A percentile compares a stretch with the other conserved stretches of the same genome.
phyloP scores from a whole-genome alignment of 306 rosid genomes.

The Delonix regia region DNA sequence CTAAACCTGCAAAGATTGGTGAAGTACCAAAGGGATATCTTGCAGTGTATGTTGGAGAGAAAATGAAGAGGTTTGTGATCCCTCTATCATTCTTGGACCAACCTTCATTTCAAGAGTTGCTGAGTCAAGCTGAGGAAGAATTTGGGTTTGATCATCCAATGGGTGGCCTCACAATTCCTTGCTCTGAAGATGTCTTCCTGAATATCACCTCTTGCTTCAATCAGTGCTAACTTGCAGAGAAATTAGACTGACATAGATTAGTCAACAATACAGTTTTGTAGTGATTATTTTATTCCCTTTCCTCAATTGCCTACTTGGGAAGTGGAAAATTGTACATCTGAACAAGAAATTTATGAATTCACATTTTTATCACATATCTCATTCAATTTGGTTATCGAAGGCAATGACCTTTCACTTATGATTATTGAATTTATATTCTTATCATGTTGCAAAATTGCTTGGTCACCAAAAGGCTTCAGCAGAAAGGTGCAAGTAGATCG shows the following conservation, averaged over 20 bases:
- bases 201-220: conserved; percentile 12
- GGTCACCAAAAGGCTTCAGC: background rate
- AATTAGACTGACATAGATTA: background rate
- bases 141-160: conserved; percentile 37
- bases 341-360: background rate
- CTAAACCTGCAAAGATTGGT: background rate
- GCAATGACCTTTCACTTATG: background rate
- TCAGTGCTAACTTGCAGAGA: background rate
- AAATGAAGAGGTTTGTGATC: conserved; percentile 38
- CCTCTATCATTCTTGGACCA: conserved; percentile 35
- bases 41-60: conserved; percentile 51
- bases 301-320: background rate
- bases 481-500: background rate
- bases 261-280: background rate
- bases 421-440: background rate
- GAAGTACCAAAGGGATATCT: conserved; percentile 37
- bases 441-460: background rate
- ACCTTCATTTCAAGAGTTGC: conserved; percentile 39
- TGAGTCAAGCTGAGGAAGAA: conserved; percentile 36
- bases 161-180: conserved; percentile 40
- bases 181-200: conserved; percentile 33
- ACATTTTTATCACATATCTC: background rate
- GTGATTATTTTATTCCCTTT: background rate
- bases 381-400: background rate
- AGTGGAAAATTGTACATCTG: background rate